Conservation (phyloP, 441 rosid genomes). For the Eutrema salsugineum region DNA sequence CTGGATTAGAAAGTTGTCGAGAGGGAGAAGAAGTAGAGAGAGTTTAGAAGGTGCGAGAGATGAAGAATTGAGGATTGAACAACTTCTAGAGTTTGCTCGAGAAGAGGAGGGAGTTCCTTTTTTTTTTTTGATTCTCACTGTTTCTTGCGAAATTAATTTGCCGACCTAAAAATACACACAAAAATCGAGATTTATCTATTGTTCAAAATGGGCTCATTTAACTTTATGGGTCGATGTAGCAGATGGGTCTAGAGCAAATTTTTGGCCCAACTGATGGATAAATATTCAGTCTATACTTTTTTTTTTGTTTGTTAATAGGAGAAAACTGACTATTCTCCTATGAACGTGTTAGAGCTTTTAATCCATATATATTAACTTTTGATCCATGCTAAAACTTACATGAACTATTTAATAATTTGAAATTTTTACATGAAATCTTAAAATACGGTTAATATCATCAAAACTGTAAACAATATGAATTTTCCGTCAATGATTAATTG, state of each 20-base stretch:
- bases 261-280: no score
- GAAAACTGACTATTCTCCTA: no score
- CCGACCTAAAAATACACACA: background rate
- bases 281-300: no score
- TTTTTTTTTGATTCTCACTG: background rate
- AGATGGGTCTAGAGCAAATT: background rate
- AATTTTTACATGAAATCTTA: no score
- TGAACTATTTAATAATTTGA: no score
- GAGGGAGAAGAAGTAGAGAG: background rate
- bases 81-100: constrained; percentile 27
- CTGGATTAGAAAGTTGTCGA: background rate
- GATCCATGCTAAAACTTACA: no score
- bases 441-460: no score
- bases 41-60: constrained; percentile 17
- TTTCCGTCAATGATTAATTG: no score
- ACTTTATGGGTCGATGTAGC: background rate
- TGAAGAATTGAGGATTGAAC: background rate
- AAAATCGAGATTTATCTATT: background rate
- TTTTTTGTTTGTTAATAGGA: no score
- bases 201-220: background rate
- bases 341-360: no score
- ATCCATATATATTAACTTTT: no score
- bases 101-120: constrained; percentile 5
- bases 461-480: no score
- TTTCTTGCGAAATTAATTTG: background rate